phyloP scores from a whole-genome alignment of 441 rosid genomes.

The Sinapis alba region DNA sequence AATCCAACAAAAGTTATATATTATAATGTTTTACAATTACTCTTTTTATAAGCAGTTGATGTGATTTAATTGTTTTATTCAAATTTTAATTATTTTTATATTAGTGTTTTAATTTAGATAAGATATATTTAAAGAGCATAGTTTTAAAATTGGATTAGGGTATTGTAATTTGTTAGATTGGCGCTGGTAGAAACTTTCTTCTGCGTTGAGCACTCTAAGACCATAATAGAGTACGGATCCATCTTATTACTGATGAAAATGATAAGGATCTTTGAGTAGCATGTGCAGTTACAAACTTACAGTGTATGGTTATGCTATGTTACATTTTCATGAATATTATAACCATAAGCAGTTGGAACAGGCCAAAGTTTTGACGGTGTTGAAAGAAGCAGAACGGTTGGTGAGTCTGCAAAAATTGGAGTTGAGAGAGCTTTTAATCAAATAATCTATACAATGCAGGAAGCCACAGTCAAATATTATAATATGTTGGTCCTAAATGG shows the following conservation, averaged over 20 bases:
- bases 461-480: constrained; percentile 50
- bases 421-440: constrained; percentile 53
- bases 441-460: constrained; percentile 51
- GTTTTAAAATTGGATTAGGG: too few relatives aligned
- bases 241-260: constrained; percentile 51
- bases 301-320: constrained; percentile 53
- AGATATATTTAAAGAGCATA: too few relatives aligned
- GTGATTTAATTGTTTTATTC: too few relatives aligned
- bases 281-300: constrained; percentile 50
- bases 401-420: constrained; percentile 47
- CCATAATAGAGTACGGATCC: constrained; percentile 49
- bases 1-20: too few relatives aligned
- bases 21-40: too few relatives aligned
- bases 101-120: too few relatives aligned
- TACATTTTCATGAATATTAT: constrained; percentile 52
- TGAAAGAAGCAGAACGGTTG: constrained; percentile 56
- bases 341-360: constrained; percentile 51
- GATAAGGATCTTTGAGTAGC: constrained; percentile 44
- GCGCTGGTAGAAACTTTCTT: constrained; percentile 52
- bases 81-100: too few relatives aligned
- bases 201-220: constrained; percentile 50
- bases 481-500: constrained; percentile 41
- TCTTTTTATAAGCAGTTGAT: too few relatives aligned
- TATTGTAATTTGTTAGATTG: too few relatives aligned
- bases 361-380: constrained; percentile 57